Evolutionary conservation across 2,329 filamentous ascomycete species (phyloP), one percentile per base, ranked within the genome.

Genomic region (Beauveria scarabaeidicola): DNA sequence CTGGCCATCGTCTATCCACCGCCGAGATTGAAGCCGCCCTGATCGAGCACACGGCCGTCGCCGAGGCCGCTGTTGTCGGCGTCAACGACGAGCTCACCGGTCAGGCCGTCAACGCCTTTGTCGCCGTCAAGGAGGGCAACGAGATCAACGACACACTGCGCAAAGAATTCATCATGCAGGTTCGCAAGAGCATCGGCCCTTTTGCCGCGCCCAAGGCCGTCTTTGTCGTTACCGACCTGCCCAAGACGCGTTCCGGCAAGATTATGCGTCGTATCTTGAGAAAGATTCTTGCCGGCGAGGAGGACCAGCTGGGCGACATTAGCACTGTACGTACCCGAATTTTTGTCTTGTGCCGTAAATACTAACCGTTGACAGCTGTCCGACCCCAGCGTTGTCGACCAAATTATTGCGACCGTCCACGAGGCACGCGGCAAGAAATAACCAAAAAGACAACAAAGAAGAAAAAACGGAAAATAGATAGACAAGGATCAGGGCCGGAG

Each of bases 21-120:
- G 93, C 94, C 40, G 94, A 99, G 75, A 99, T 99, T 65, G 94
- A 99, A 77, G 94, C 94, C 29, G 94, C 94, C 19, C 85, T 99
- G 52, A 87, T 99, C 66, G 93, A 97, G 80, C 92, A 97, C 74
- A 81, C 86, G 68, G 79, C 88, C 17, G 90, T 99, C 61, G 94
- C 91, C 59, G 94, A 99, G 77, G 91, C 94, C 3, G 94, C 94
- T 25, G 94, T 97, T 2, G 94, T 99, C 56, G 94, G 94, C 70
- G 87, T 97, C 66, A 76, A 85, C 60, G 94, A 99, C 72, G 94
- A 97, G 75, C 83, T 99, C 61, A 97, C 93, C 3, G 94, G 94
- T 64, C 94, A 99, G 78, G 91, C 94, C 1, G 93, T 99, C 74
- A 96, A 96, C 70, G 94, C 94, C 17, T 99, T 99, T 68, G 93